Evolutionary conservation across 2,329 filamentous ascomycete genomes (phyloP), one percentile per base, ranked within the genome.

Genomic region (Diaporthe helianthi): DNA sequence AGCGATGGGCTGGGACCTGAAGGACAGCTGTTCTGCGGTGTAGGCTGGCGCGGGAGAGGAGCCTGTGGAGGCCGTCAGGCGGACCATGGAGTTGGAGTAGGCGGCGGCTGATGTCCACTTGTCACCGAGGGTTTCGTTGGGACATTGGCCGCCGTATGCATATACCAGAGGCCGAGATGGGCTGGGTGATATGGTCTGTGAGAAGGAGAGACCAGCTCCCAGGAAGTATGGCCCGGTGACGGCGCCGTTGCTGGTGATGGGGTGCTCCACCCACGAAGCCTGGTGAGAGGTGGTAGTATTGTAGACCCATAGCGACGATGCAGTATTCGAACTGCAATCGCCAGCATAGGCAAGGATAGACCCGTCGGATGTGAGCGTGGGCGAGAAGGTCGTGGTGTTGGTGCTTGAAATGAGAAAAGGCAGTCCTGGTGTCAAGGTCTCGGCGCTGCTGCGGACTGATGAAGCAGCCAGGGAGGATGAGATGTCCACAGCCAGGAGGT

Each of bases 141-240:
- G 90, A 75, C 95, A 98, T 93, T 98, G 97, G 73, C 95, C 95
- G 44, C 94, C 95, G 79, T 97, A 98, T 8, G 90, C 82, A 76
- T 94, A 97, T 24, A 92, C 80, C 13, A 83, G 83, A 0, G 88
- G 86, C 52, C 84, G 80, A 12, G 86, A 85, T 70, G 85, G 81
- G 33, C 80, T 77, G 0, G 85, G 87, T 46, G 83, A 84, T 55
- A 88, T 81, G 44, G 83, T 86, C 38, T 84, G 85, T 24, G 93
- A 90, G 77, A 94, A 97, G 29, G 89, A 84, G 65, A 96, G 83
- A 17, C 88, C 81, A 13, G 80, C 81, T 15, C 86, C 86, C 1
- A 89, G 80, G 72, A 86, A 86, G 67, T 82, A 84, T 1, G 87
- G 86, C 0, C 77, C 80, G n/a, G 72, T 77, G 68, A 69, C 73